These are phyloP conservation scores for Pulveroboletus sp. DNA, from an alignment of 768 basidiomycete genomes.

Conservation along the genomic window DNA sequence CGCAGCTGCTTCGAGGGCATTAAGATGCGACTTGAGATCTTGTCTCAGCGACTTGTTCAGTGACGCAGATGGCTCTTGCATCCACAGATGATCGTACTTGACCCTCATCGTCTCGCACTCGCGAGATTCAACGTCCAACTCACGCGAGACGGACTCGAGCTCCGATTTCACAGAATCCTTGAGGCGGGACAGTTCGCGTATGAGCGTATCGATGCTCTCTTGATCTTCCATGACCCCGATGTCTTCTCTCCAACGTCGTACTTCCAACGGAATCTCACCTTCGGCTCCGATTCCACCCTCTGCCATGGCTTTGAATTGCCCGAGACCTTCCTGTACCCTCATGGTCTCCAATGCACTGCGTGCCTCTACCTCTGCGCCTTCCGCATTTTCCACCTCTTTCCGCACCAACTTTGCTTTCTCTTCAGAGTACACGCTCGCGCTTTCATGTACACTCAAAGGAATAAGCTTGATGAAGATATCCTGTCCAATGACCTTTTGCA, in stretches of 20 bases:
- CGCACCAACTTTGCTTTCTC: slow-evolving; percentile 96
- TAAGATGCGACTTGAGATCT: slow-evolving; percentile 73
- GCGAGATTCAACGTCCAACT: slow-evolving; percentile 76
- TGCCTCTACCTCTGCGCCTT: slow-evolving; percentile 76
- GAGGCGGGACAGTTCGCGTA: slow-evolving; percentile 53
- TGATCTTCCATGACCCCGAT: slow-evolving; percentile 63
- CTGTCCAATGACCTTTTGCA: slow-evolving; percentile 89
- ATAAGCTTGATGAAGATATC: slow-evolving; percentile 86
- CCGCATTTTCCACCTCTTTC: slow-evolving; percentile 82
- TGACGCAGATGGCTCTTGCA: slow-evolving; percentile 76
- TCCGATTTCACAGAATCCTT: slow-evolving; percentile 55
- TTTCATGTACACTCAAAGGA: slow-evolving; percentile 92
- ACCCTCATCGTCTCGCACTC: slow-evolving; percentile 89
- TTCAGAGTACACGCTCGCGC: slow-evolving; percentile 94
- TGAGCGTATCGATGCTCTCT: slow-evolving; percentile 60
- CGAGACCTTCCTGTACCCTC: slow-evolving; percentile 67
- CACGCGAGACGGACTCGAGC: slow-evolving; percentile 55
- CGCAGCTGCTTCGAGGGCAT: slow-evolving; percentile 70
- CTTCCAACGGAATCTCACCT: slow-evolving; percentile 66
- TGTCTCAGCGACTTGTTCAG: slow-evolving; percentile 66
- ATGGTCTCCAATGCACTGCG: slow-evolving; percentile 76
- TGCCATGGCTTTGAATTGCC: slow-evolving; percentile 65
- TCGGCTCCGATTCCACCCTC: slow-evolving; percentile 59
- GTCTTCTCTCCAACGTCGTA: slow-evolving; percentile 70
- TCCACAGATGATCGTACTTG: slow-evolving; percentile 83